These are phyloP conservation scores for Astrothelium macrocarpum DNA, from an alignment of 495 filamentous ascomycete genomes.

Conservation along the genomic window DNA sequence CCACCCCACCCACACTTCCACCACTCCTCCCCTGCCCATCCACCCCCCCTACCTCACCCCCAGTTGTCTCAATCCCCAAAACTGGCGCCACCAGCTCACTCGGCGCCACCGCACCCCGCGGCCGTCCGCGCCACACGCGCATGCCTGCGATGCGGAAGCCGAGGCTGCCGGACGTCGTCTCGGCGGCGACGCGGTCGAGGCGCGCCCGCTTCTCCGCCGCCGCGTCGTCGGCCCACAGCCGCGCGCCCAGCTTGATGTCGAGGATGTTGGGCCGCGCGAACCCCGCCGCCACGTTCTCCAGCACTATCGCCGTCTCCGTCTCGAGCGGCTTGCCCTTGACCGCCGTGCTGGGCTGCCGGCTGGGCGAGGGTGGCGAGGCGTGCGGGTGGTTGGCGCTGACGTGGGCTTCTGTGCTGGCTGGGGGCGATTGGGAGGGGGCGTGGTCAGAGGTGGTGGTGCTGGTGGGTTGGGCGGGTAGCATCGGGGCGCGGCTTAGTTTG, in stretches of 20 bases:
- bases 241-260: conserved; percentile 81
- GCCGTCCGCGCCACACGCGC: conserved; percentile 70
- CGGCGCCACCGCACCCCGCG: conserved; percentile 28
- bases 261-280: conserved; percentile 86
- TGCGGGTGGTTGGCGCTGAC: not conserved
- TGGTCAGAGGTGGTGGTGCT: conserved; percentile 1
- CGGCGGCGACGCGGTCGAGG: conserved; percentile 66
- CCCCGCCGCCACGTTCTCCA: conserved; percentile 76
- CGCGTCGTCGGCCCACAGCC: conserved; percentile 80
- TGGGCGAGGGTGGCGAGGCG: no score
- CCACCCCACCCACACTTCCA: conserved; percentile 34
- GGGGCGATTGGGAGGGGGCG: not conserved
- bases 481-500: conserved; percentile 4
- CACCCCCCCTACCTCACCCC: conserved; percentile 24
- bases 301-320: conserved; percentile 70
- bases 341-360: conserved; percentile 12
- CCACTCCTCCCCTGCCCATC: conserved; percentile 9
- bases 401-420: not conserved
- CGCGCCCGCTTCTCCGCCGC: conserved; percentile 63
- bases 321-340: conserved; percentile 34
- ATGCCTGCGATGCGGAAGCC: conserved; percentile 90
- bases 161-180: conserved; percentile 70
- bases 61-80: not conserved
- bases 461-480: not conserved
- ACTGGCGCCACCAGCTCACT: conserved; percentile 23